Percentiles rank a stretch among this genome's conserved stretches.
Evolutionary conservation across 2,329 filamentous ascomycete genomes (phyloP).

Genomic region (Zasmidium citrigriseum): DNA sequence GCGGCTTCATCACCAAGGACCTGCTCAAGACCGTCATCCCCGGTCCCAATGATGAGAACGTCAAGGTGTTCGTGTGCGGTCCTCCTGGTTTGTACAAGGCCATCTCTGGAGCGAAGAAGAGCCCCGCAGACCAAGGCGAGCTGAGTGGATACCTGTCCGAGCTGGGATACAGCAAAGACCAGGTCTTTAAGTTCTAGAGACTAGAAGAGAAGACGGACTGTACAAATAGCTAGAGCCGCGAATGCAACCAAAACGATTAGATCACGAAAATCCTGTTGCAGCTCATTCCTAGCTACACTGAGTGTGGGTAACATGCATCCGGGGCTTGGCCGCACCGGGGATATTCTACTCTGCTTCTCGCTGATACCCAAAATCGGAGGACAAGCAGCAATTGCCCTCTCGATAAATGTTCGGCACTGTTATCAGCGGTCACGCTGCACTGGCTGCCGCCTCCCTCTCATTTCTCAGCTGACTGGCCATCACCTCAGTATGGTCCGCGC

Average conservation of each 20-base stretch:
- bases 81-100: slow-evolving; percentile 93
- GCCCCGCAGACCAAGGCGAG: slow-evolving; percentile 92
- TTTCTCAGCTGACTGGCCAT: no score
- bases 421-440: no score
- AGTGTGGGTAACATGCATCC: no score
- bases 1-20: slow-evolving; percentile 85
- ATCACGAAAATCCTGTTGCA: no score
- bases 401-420: no score
- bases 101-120: slow-evolving; percentile 85
- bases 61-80: slow-evolving; percentile 96
- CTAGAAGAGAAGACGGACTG: slow-evolving; percentile 4
- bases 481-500: no score
- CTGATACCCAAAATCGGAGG: no score
- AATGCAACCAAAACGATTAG: not conserved
- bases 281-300: no score
- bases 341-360: no score
- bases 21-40: slow-evolving; percentile 92
- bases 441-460: no score
- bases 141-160: slow-evolving; percentile 79
- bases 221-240: slow-evolving; percentile 16
- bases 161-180: slow-evolving; percentile 79
- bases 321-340: no score
- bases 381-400: no score
- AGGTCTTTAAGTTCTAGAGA: slow-evolving; percentile 92
- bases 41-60: slow-evolving; percentile 85